phyloP scores from a whole-genome alignment of 257 asterid species.

The Penstemon barbatus region DNA sequence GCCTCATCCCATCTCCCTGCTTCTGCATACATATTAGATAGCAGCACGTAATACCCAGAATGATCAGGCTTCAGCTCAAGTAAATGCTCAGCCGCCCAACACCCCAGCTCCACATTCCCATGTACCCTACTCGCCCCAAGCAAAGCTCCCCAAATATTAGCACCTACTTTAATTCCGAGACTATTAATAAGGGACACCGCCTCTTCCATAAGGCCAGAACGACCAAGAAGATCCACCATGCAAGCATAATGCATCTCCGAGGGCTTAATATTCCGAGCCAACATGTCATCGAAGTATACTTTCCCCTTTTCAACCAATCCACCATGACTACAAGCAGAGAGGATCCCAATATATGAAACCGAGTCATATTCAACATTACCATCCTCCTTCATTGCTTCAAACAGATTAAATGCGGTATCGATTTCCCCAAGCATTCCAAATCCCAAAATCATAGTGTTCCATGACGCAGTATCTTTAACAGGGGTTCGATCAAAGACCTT shows the following conservation, averaged over 20 bases:
- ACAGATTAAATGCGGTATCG: conserved; percentile 52
- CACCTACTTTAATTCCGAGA: conserved; percentile 45
- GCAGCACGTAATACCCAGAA: conserved; percentile 71
- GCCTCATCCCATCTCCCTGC: conserved; percentile 83
- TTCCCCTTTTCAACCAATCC: conserved; percentile 61
- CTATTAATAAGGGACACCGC: conserved; percentile 48
- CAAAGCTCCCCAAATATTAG: conserved; percentile 70
- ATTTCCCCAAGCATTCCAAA: conserved; percentile 69
- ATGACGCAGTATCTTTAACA: conserved; percentile 57
- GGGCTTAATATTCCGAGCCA: conserved; percentile 50
- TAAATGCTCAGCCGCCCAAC: conserved; percentile 73
- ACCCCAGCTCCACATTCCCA: conserved; percentile 64
- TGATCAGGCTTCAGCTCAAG: conserved; percentile 58
- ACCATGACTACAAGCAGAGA: conserved; percentile 74
- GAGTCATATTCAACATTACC: conserved; percentile 44
- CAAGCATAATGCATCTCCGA: conserved; percentile 76
- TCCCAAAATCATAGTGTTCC: conserved; percentile 80
- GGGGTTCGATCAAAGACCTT: conserved; percentile 53
- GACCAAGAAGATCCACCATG: conserved; percentile 84
- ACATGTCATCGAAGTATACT: conserved; percentile 52
- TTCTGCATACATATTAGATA: conserved; percentile 75
- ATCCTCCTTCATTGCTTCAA: conserved; percentile 57
- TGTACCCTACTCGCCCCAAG: conserved; percentile 72
- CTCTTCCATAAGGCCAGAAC: conserved; percentile 65
- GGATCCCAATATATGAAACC: conserved; percentile 60